Base-by-base conservation (phyloP, 192 early-diverging fungal species). In the Gaertneriomyces semiglobifer region DNA sequence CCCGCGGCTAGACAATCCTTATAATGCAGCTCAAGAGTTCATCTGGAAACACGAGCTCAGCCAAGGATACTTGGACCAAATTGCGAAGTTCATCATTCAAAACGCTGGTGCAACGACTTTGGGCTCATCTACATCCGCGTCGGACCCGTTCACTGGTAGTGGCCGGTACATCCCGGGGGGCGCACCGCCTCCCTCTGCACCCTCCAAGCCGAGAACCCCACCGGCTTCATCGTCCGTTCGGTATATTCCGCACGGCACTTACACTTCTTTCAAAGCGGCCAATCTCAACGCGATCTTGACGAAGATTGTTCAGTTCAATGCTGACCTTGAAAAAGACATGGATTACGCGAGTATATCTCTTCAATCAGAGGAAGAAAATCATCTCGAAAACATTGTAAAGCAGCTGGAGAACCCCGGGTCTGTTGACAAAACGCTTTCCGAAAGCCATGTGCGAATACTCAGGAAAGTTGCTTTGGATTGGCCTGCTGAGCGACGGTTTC, bases 31-130 rank as follows among this genome's bases (percentile, higher is more conserved):
- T 6, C 95, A 98, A 72, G 74, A 85, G 25, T 99, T 99, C 66
- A 82, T 99, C 39, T 76, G 83, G 68, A 73, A 79, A 25, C 75
- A 99, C 62, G 87, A 93, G 56, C 79, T 99, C 1, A 70, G 87
- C 16, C 88, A 91, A 74, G 88, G 79, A 7, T 95, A 89, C 62
- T 70, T 98, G 68, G 98, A 99, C 56, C 88, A 94, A 63, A 89
- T 99, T 44, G 98, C 89, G 5, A 82, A 93, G 62, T 99, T 99
- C 74, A 96, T 99, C 46, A 87, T 81, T 7, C 83, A 85, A 52
- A 99, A 98, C 72, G 78, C 94, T 6, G 75, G 84, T 7, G 86
- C 74, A 12, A 82, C 82, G 5, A 77, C 81, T 44, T 14, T 91
- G 53, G 89, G 88, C 12, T 52, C 62, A 62, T 5, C 69, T 11